These are phyloP conservation scores for Rhizoclosmatium sp. DNA, from an alignment of 192 early-diverging fungal genomes.

Conservation along the genomic window DNA sequence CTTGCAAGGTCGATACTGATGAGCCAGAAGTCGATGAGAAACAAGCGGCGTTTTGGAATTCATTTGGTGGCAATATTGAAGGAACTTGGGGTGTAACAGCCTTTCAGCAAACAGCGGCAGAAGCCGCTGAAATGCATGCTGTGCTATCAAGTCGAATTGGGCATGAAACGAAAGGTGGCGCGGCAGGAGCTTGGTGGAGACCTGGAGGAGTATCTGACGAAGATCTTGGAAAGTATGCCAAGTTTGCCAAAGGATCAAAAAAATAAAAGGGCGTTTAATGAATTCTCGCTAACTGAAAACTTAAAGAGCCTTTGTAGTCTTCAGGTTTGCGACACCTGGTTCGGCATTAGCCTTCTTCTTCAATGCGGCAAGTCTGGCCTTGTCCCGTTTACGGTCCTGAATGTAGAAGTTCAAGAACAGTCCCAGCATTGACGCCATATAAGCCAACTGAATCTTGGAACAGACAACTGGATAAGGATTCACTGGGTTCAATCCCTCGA, in stretches of 20 bases:
- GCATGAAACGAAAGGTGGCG: not conserved
- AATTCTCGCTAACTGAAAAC: not conserved
- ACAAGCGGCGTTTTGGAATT: slow-evolving; percentile 18
- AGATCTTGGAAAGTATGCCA: slow-evolving; percentile 35
- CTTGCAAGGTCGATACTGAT: slow-evolving; percentile 20
- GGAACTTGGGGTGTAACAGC: not conserved
- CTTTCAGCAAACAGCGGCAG: slow-evolving; percentile 4
- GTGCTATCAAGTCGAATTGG: not conserved
- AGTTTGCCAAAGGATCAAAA: slow-evolving; percentile 37
- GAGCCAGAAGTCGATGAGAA: slow-evolving; percentile 16
- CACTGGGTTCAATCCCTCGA: slow-evolving; percentile 26
- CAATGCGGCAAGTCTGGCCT: not conserved
- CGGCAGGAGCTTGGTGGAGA: slow-evolving; percentile 45
- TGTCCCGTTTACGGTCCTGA: slow-evolving; percentile 53
- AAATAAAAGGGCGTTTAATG: too few species aligned
- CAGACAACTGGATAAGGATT: slow-evolving; percentile 58
- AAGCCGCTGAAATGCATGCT: slow-evolving; percentile 5
- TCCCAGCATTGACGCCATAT: slow-evolving; percentile 71
- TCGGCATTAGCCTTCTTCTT: too few species aligned
- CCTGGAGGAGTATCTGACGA: slow-evolving; percentile 34
- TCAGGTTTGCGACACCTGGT: too few species aligned
- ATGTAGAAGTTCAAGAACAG: slow-evolving; percentile 70
- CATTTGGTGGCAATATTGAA: not conserved
- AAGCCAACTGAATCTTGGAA: slow-evolving; percentile 60
- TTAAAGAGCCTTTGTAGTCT: not conserved